A percentile compares a stretch with the other conserved stretches of the same genome.
phyloP scores from a whole-genome alignment of 208 protist genomes.

The Angomonas deanei region DNA sequence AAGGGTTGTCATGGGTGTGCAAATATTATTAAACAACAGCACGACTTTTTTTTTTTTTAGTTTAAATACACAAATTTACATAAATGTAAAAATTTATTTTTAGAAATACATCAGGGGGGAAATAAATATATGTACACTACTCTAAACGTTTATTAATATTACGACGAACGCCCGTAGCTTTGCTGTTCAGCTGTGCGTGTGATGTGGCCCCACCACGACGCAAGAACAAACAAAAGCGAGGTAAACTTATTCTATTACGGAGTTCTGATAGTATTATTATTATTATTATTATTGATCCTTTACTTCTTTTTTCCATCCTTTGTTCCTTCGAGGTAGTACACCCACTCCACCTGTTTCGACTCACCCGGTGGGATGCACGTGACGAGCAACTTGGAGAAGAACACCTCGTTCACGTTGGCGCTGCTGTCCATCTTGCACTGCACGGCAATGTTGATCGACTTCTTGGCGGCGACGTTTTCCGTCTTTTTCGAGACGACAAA shows the following conservation, averaged over 20 bases:
- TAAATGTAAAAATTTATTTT: no score
- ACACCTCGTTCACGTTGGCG: constrained; percentile 14
- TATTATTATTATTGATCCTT: neutral
- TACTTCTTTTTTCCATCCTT: constrained; percentile 15
- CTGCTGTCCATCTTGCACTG: constrained; percentile 45
- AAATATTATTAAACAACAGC: neutral
- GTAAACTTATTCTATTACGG: no score
- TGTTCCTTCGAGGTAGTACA: constrained; percentile 81
- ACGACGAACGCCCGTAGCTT: no score
- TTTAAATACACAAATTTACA: no score
- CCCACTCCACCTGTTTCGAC: constrained; percentile 59
- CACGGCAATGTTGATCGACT: constrained; percentile 62
- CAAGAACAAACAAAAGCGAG: no score
- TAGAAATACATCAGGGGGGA: no score
- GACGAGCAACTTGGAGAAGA: constrained; percentile 25
- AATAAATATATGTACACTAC: no score
- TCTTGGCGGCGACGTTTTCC: constrained; percentile 84
- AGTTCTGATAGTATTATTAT: neutral
- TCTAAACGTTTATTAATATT: no score
- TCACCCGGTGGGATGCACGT: constrained; percentile 35
- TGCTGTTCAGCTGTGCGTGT: no score
- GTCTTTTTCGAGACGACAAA: constrained; percentile 82
- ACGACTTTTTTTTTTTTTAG: no score
- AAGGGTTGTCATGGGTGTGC: neutral
- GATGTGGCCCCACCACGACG: no score